These are phyloP conservation scores for Escallonia herrerae DNA, from an alignment of 129 eudicot genomes.

Conservation along the genomic window DNA sequence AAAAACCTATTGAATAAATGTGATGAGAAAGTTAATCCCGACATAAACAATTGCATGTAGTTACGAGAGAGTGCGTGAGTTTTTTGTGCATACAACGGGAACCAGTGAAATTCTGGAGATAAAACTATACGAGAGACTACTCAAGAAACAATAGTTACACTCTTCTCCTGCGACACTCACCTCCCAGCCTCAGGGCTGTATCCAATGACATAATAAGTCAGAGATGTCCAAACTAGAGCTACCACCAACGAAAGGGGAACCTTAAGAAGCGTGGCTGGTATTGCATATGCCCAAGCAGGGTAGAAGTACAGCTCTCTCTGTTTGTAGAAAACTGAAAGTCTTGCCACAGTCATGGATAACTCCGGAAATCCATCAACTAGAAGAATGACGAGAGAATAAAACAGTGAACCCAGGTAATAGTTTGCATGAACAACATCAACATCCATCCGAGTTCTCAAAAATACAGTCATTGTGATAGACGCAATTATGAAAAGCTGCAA, in stretches of 20 bases:
- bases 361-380: slow-evolving; percentile 74
- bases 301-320: slow-evolving; percentile 77
- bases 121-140: background rate
- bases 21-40: slow-evolving; percentile 2
- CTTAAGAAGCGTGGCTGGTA: slow-evolving; percentile 66
- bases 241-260: slow-evolving; percentile 46
- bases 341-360: slow-evolving; percentile 51
- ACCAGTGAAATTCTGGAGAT: background rate
- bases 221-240: slow-evolving; percentile 32
- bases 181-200: slow-evolving; percentile 72
- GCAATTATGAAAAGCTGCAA: slow-evolving; percentile 63
- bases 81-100: too few species aligned
- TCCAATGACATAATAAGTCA: slow-evolving; percentile 77
- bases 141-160: background rate
- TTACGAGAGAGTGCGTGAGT: background rate
- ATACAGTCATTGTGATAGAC: slow-evolving; percentile 62
- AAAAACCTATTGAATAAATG: slow-evolving; percentile 38
- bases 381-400: slow-evolving; percentile 48
- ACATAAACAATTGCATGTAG: background rate
- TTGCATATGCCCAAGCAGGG: slow-evolving; percentile 93
- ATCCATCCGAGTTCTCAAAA: slow-evolving; percentile 48
- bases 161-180: slow-evolving; percentile 26
- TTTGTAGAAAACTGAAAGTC: slow-evolving; percentile 72
- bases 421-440: slow-evolving; percentile 50
- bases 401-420: slow-evolving; percentile 64